Conservation (phyloP, 768 basidiomycete genomes). For the Grammothele lineata region DNA sequence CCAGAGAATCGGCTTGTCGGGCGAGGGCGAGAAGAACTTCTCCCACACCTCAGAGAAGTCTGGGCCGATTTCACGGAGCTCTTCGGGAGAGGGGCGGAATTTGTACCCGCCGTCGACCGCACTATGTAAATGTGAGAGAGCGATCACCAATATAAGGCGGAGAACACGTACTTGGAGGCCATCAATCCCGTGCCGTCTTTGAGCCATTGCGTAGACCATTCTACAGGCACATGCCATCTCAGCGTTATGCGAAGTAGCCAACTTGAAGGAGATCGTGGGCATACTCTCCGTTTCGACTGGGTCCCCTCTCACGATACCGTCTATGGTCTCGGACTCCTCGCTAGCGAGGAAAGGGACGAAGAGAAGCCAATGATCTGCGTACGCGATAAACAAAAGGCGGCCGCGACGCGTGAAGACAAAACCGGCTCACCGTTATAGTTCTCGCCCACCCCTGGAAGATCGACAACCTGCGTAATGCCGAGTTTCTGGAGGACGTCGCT, state of each 20-base stretch:
- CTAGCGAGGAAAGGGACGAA: slow-evolving; percentile 7
- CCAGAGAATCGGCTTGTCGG: slow-evolving; percentile 53
- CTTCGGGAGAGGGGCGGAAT: slow-evolving; percentile 46
- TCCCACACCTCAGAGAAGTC: slow-evolving; percentile 48
- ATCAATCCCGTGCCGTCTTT: slow-evolving; percentile 14
- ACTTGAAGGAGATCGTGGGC: too few species aligned
- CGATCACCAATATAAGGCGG: too few species aligned
- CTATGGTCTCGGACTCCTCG: slow-evolving; percentile 19
- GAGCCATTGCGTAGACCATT: slow-evolving; percentile 12
- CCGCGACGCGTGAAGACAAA: too few species aligned
- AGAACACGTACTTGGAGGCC: slow-evolving; percentile 18
- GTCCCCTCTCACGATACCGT: slow-evolving; percentile 14
- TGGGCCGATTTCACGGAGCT: slow-evolving; percentile 44
- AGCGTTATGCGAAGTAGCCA: too few species aligned
- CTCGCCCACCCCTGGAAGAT: slow-evolving; percentile 41
- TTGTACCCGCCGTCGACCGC: too few species aligned
- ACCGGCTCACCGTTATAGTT: slow-evolving; percentile 37
- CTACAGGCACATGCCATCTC: too few species aligned
- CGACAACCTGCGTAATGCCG: slow-evolving; percentile 27
- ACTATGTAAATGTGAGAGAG: too few species aligned
- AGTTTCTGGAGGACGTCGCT: slow-evolving; percentile 24
- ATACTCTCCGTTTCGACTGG: slow-evolving; percentile 14
- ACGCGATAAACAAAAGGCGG: too few species aligned
- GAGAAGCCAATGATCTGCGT: slow-evolving; percentile 1
- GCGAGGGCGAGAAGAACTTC: slow-evolving; percentile 41